phyloP scores from a whole-genome alignment of 768 basidiomycete genomes.

The Suillus subalutaceus region DNA sequence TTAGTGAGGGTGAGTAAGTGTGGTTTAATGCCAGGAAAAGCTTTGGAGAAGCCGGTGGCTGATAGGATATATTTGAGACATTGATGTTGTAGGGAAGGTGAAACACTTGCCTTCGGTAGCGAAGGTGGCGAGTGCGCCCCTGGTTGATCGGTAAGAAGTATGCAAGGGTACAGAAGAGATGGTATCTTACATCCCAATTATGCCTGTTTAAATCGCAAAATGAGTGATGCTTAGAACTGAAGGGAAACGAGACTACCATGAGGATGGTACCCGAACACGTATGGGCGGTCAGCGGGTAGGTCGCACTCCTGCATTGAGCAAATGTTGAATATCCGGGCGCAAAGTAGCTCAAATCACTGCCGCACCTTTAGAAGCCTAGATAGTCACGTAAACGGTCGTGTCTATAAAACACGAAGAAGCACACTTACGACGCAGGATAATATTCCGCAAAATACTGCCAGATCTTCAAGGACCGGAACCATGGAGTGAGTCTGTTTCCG shows the following conservation, averaged over 20 bases:
- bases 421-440: slow-evolving; percentile 89
- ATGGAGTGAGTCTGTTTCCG: slow-evolving; percentile 70
- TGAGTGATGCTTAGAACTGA: slow-evolving; percentile 10
- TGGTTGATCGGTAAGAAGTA: slow-evolving; percentile 30
- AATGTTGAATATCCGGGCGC: slow-evolving; percentile 2
- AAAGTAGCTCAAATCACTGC: background rate
- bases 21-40: slow-evolving; percentile 90
- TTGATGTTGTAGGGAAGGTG: slow-evolving; percentile 3
- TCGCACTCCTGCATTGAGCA: slow-evolving; percentile 64
- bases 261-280: slow-evolving; percentile 98
- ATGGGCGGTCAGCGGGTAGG: slow-evolving; percentile 87
- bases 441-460: slow-evolving; percentile 95
- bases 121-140: slow-evolving; percentile 96
- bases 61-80: slow-evolving; percentile 11
- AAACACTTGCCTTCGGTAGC: slow-evolving; percentile 79
- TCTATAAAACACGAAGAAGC: background rate
- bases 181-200: slow-evolving; percentile 89
- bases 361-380: slow-evolving; percentile 56
- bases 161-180: background rate
- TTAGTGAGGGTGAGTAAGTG: slow-evolving; percentile 89
- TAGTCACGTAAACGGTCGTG: background rate
- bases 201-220: slow-evolving; percentile 53
- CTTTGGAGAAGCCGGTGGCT: slow-evolving; percentile 89
- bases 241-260: slow-evolving; percentile 56
- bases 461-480: slow-evolving; percentile 69